Percentiles rank a stretch among this genome's conserved stretches.
These are phyloP conservation scores for Calophaca sinica DNA, from an alignment of 306 rosid genomes.

Conservation along the genomic window DNA sequence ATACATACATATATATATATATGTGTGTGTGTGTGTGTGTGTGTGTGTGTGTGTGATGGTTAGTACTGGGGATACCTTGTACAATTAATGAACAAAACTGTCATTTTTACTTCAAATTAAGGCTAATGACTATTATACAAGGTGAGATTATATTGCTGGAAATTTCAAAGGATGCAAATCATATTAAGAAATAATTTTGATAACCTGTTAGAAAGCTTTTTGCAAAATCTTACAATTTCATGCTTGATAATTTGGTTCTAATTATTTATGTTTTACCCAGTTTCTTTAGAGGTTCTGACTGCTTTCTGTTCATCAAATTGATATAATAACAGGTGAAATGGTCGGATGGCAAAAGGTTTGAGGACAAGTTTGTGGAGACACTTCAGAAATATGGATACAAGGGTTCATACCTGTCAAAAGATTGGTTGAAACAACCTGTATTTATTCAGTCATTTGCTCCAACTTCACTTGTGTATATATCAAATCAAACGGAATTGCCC, in stretches of 20 bases:
- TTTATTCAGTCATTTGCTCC: slow-evolving; percentile 96
- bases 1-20: no score
- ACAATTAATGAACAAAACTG: slow-evolving; percentile 20
- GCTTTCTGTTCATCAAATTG: slow-evolving; percentile 44
- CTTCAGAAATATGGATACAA: slow-evolving; percentile 82
- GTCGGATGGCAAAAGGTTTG: slow-evolving; percentile 70
- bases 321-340: slow-evolving; percentile 78
- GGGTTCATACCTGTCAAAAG: slow-evolving; percentile 83
- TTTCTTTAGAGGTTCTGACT: slow-evolving; percentile 13
- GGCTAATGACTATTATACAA: slow-evolving; percentile 8
- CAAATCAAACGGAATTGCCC: slow-evolving; percentile 83
- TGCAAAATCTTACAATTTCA: slow-evolving; percentile 19
- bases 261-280: not conserved
- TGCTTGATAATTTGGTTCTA: slow-evolving; percentile 27
- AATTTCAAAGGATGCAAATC: not conserved
- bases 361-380: slow-evolving; percentile 87
- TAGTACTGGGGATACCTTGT: not conserved
- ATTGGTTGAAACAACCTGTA: slow-evolving; percentile 87
- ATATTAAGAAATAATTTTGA: no score
- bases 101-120: slow-evolving; percentile 9
- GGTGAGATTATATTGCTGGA: slow-evolving; percentile 14
- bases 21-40: no score
- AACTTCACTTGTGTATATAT: slow-evolving; percentile 71
- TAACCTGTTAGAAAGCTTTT: not conserved
- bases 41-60: no score